Evolutionary conservation across 2,329 filamentous ascomycete genomes (phyloP).

Genomic region (Chrysoporthe austroafricana): DNA sequence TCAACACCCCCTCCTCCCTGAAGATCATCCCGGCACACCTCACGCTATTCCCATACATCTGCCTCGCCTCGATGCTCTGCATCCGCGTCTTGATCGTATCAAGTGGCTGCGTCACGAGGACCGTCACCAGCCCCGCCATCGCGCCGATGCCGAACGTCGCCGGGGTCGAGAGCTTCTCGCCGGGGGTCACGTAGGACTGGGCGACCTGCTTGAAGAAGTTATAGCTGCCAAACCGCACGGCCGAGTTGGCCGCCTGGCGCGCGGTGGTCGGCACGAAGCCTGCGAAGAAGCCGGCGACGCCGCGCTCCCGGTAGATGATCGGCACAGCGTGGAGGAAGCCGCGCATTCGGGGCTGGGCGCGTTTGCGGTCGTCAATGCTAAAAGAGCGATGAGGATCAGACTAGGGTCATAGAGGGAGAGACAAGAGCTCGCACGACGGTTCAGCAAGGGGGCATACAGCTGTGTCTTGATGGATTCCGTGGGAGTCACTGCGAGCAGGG

Average conservation of each 20-base stretch:
- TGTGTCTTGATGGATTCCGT: constrained; percentile 99
- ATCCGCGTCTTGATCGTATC: constrained; percentile 98
- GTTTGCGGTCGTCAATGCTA: constrained; percentile 93
- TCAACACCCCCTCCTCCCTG: constrained; percentile 84
- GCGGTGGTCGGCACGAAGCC: constrained; percentile 95
- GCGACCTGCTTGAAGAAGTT: constrained; percentile 89
- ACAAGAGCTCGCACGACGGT: constrained; percentile 5
- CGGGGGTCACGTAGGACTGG: constrained; percentile 88
- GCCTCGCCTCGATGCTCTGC: constrained; percentile 89
- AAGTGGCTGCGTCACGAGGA: constrained; percentile 74
- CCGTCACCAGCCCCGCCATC: constrained; percentile 86
- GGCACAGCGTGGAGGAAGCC: constrained; percentile 90
- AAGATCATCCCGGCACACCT: constrained; percentile 83
- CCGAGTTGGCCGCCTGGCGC: constrained; percentile 91
- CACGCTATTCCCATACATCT: constrained; percentile 84
- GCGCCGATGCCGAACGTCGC: constrained; percentile 92
- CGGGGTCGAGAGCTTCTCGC: constrained; percentile 87
- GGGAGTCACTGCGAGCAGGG: constrained; percentile 88
- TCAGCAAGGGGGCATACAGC: constrained; percentile 53
- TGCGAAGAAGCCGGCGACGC: constrained; percentile 92
- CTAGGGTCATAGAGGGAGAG: too few relatives aligned
- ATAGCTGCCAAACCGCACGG: constrained; percentile 88
- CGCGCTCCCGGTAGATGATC: constrained; percentile 86
- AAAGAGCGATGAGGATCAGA: neutral
- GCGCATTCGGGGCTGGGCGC: constrained; percentile 79